phyloP scores from a whole-genome alignment of 331 rosid species.

The Rhamnella rubrinervis region DNA sequence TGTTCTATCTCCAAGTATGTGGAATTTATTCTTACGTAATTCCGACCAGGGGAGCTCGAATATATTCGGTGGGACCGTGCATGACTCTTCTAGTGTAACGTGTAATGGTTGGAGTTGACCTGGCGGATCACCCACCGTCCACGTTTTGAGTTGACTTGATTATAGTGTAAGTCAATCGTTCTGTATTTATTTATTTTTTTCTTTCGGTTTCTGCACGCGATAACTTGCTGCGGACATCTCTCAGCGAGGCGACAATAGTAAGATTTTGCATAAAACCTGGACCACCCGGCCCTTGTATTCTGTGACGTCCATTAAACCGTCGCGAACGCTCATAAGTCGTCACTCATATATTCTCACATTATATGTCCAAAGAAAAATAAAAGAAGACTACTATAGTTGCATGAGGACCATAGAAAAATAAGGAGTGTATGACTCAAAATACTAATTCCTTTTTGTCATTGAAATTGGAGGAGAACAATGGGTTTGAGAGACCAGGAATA shows the following conservation, averaged over 20 bases:
- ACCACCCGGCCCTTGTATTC: neutral
- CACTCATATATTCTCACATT: too few relatives aligned
- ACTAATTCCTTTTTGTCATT: neutral
- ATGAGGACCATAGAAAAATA: too few relatives aligned
- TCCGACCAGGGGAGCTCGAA: too few relatives aligned
- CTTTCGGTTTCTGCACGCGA: too few relatives aligned
- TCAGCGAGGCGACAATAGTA: neutral
- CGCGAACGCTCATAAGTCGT: too few relatives aligned
- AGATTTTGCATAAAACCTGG: neutral
- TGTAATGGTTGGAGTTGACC: constrained; percentile 7
- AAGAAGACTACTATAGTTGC: too few relatives aligned
- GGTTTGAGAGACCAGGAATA: too few relatives aligned
- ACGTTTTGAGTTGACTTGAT: constrained; percentile 12
- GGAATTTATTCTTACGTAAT: neutral
- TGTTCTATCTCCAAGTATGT: too few relatives aligned
- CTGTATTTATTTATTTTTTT: neutral
- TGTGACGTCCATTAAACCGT: neutral
- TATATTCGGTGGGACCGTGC: too few relatives aligned
- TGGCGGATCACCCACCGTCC: neutral
- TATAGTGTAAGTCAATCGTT: neutral
- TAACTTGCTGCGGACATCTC: neutral
- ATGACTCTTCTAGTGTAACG: neutral
- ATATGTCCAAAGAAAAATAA: too few relatives aligned
- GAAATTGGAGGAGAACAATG: too few relatives aligned
- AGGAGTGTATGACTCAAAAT: too few relatives aligned